A percentile compares a stretch with the other conserved stretches of the same genome.
These are phyloP conservation scores for Sophora flavescens DNA, from an alignment of 306 rosid species.

Conservation along the genomic window DNA sequence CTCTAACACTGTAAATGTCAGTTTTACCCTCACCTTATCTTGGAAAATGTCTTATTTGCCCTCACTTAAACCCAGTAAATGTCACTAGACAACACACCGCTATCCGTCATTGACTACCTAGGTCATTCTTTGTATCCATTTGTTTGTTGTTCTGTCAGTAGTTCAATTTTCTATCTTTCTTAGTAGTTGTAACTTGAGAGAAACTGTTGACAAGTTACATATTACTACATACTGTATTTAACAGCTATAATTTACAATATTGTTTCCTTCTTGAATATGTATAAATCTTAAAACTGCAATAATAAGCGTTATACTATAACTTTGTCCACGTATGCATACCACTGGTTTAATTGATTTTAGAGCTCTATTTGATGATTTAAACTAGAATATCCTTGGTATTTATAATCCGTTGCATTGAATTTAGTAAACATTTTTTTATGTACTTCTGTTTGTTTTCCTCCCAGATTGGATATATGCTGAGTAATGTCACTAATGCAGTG, in stretches of 20 bases:
- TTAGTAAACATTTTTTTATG: conserved; percentile 31
- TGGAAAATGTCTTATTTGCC: too few species aligned
- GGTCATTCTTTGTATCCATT: neutral
- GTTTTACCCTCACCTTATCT: too few species aligned
- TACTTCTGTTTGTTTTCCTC: conserved; percentile 21
- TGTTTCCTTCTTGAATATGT: conserved; percentile 2
- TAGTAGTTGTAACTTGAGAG: conserved; percentile 5
- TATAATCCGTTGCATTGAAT: conserved; percentile 12
- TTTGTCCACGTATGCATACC: neutral
- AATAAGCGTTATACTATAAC: neutral
- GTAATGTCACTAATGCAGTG: conserved; percentile 33
- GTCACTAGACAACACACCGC: too few species aligned
- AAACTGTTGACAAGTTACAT: neutral
- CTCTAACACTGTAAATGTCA: too few species aligned
- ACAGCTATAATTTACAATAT: neutral
- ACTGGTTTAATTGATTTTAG: neutral
- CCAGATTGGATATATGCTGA: conserved; percentile 66
- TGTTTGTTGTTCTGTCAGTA: neutral
- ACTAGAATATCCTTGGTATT: conserved; percentile 28
- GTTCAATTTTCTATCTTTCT: neutral
- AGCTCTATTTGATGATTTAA: conserved; percentile 26
- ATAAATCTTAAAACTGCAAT: conserved; percentile 6
- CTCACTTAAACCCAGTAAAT: too few species aligned
- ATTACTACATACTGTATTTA: neutral
- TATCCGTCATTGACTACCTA: too few species aligned